phyloP scores from a whole-genome alignment of 805 yeast genomes.

The Yamadazyma endophytica region DNA sequence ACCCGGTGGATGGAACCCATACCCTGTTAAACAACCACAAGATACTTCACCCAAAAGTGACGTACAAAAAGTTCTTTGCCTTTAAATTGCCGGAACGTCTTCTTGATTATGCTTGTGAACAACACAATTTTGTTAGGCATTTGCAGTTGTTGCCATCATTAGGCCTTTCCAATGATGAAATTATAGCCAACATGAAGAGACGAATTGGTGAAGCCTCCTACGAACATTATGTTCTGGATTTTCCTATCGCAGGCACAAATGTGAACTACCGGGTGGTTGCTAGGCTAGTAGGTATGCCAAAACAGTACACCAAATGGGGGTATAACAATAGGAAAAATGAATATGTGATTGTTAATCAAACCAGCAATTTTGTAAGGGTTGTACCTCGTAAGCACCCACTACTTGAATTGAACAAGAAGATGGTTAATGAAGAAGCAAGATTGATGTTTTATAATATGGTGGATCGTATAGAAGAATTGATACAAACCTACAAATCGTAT shows the following conservation, averaged over 20 bases:
- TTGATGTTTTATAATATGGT: conserved; percentile 27
- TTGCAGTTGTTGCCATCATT: conserved; percentile 33
- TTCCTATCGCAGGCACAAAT: neutral
- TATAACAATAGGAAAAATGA: conserved; percentile 13
- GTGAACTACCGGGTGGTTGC: conserved; percentile 27
- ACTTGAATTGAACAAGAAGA: conserved; percentile 23
- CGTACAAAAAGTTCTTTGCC: conserved; percentile 38
- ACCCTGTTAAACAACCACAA: conserved; percentile 21
- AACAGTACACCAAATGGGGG: conserved; percentile 22
- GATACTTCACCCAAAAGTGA: conserved; percentile 24
- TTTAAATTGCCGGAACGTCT: conserved; percentile 35
- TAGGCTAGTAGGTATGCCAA: conserved; percentile 33
- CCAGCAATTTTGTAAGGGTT: conserved; percentile 20
- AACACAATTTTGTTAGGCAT: conserved; percentile 33
- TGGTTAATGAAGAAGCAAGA: conserved; percentile 30
- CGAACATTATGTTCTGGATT: too few relatives aligned
- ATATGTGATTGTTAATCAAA: conserved; percentile 28
- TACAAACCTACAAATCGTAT: conserved; percentile 20
- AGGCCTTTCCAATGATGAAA: conserved; percentile 29
- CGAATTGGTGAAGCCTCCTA: conserved; percentile 7
- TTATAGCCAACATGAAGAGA: conserved; percentile 15
- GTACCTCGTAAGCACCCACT: conserved; percentile 19
- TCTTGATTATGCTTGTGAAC: conserved; percentile 29
- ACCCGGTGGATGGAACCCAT: conserved; percentile 29
- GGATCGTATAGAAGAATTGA: conserved; percentile 22